Evolutionary conservation across 164 flowering plant genomes (phyloP).

Genomic region (Vitis labrusca): DNA sequence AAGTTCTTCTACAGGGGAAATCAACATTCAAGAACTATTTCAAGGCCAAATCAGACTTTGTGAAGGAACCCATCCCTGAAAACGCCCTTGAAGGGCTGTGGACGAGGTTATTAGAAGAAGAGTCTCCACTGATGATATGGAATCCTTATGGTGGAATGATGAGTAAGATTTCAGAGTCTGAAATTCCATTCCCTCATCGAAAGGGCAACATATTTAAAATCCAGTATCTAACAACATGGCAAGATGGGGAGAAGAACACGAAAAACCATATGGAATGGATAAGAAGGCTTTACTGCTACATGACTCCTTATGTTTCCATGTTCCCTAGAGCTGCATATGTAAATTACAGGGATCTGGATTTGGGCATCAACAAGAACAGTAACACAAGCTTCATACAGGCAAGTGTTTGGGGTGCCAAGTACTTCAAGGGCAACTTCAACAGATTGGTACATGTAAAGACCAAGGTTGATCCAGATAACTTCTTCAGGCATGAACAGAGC

Average conservation of each 20-base stretch:
- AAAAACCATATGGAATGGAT: constrained; percentile 27
- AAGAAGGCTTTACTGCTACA: constrained; percentile 30
- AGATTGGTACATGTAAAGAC: constrained; percentile 21
- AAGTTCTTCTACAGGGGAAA: constrained; percentile 31
- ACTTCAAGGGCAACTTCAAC: constrained; percentile 31
- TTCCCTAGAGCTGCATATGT: constrained; percentile 38
- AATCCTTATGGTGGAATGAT: constrained; percentile 59
- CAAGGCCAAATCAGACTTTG: constrained; percentile 53
- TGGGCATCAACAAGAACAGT: constrained; percentile 27
- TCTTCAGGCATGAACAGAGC: constrained; percentile 33
- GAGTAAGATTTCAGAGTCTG: constrained; percentile 34
- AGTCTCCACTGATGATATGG: constrained; percentile 26
- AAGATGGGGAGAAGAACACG: constrained; percentile 3
- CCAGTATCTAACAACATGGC: constrained; percentile 34
- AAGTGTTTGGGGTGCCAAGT: constrained; percentile 33
- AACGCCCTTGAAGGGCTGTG: constrained; percentile 34
- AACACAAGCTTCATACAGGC: constrained; percentile 23
- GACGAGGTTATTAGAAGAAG: constrained; percentile 32
- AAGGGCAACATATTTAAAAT: constrained; percentile 35
- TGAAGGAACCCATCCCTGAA: constrained; percentile 29
- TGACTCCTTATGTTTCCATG: constrained; percentile 37
- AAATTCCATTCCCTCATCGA: constrained; percentile 49
- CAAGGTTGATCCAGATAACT: constrained; percentile 24
- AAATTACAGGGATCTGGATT: constrained; percentile 44
- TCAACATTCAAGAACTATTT: constrained; percentile 24